These are phyloP conservation scores for Hanseniaspora thailandica DNA, from an alignment of 805 yeast genomes.

Conservation along the genomic window DNA sequence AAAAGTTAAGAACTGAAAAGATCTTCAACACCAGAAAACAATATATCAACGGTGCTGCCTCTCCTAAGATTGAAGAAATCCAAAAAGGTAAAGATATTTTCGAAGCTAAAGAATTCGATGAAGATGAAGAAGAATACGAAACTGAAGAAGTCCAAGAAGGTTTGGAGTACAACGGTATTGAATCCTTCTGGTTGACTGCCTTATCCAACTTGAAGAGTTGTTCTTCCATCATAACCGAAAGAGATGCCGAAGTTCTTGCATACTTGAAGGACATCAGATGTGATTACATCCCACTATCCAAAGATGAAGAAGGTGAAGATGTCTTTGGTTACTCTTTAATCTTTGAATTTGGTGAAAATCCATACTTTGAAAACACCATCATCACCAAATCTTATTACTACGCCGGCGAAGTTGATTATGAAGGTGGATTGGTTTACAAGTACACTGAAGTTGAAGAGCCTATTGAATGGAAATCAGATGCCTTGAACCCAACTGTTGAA, in stretches of 20 bases:
- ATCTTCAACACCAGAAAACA: slow-evolving; percentile 60
- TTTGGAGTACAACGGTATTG: slow-evolving; percentile 57
- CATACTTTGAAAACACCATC: slow-evolving; percentile 59
- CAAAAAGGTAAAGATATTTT: slow-evolving; percentile 59
- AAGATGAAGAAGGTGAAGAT: slow-evolving; percentile 23
- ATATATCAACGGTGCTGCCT: slow-evolving; percentile 57
- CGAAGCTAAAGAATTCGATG: slow-evolving; percentile 35
- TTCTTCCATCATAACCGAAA: slow-evolving; percentile 73
- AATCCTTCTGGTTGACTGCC: slow-evolving; percentile 94
- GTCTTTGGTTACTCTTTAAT: slow-evolving; percentile 69
- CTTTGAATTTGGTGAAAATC: slow-evolving; percentile 51
- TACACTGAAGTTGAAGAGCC: slow-evolving; percentile 78
- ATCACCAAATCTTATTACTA: slow-evolving; percentile 83
- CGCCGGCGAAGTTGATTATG: slow-evolving; percentile 84
- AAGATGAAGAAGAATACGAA: slow-evolving; percentile 33
- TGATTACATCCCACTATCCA: slow-evolving; percentile 50
- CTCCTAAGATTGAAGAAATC: slow-evolving; percentile 70
- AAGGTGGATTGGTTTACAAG: slow-evolving; percentile 93
- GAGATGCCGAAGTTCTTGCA: slow-evolving; percentile 75
- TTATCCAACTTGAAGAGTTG: slow-evolving; percentile 73
- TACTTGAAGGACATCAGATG: slow-evolving; percentile 58
- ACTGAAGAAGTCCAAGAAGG: slow-evolving; percentile 33
- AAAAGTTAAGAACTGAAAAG: slow-evolving; percentile 54
- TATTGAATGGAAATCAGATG: slow-evolving; percentile 73
- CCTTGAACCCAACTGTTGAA: slow-evolving; percentile 67